These are phyloP conservation scores for Pythium utonaiense DNA, from an alignment of 352 stramenopile species.

Conservation along the genomic window DNA sequence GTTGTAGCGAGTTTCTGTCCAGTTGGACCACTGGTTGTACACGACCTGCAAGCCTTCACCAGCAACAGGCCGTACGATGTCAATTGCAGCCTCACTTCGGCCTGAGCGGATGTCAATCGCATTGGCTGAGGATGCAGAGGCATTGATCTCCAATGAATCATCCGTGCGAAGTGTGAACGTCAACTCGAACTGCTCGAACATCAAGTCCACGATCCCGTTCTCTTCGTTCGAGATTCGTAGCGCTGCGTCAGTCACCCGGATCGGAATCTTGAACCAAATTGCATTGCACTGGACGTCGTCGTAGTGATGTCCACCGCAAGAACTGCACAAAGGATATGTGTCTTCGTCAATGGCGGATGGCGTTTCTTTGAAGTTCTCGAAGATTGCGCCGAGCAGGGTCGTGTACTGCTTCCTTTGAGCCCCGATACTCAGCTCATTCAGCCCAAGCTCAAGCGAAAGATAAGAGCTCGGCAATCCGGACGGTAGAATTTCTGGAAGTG, in stretches of 20 bases:
- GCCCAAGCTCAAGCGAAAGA: constrained; percentile 52
- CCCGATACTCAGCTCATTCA: constrained; percentile 81
- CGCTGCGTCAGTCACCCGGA: constrained; percentile 72
- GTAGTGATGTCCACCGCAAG: constrained; percentile 67
- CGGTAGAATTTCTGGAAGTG: constrained; percentile 59
- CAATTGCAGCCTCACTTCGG: constrained; percentile 46
- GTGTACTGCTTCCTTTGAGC: constrained; percentile 60
- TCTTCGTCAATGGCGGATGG: constrained; percentile 76
- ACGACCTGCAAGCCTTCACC: constrained; percentile 73
- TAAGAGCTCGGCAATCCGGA: constrained; percentile 63
- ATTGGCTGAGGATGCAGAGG: constrained; percentile 54
- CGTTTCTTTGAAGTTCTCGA: constrained; percentile 85
- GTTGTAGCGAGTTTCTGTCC: constrained; percentile 69
- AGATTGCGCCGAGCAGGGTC: constrained; percentile 75
- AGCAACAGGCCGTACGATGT: constrained; percentile 67
- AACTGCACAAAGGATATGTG: constrained; percentile 62
- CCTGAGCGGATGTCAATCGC: constrained; percentile 57
- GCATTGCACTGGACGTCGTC: constrained; percentile 54
- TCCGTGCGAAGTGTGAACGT: constrained; percentile 76
- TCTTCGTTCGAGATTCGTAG: constrained; percentile 63
- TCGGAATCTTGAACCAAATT: constrained; percentile 77
- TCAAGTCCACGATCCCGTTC: constrained; percentile 60
- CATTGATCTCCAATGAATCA: constrained; percentile 71
- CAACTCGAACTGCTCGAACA: constrained; percentile 81
- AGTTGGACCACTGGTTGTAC: constrained; percentile 75